Conservation (phyloP, 1,284 basidiomycete species). For the Naganishia sp. region DNA sequence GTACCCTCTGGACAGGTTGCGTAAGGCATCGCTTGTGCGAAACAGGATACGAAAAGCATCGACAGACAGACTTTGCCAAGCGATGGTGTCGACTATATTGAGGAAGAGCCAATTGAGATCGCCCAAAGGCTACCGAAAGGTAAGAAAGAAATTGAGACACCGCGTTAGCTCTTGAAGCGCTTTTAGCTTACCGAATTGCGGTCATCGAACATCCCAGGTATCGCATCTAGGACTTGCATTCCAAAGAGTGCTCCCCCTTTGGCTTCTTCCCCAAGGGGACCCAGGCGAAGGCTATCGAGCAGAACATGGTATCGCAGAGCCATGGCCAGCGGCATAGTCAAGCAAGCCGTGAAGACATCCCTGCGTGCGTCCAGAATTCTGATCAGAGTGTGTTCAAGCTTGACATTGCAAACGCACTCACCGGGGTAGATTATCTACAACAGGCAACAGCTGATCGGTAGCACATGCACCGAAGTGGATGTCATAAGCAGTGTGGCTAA, state of each 20-base stretch:
- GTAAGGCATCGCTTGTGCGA: slow-evolving; percentile 21
- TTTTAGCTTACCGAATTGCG: slow-evolving; percentile 22
- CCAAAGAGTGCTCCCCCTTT: not conserved
- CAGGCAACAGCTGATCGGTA: slow-evolving; percentile 27
- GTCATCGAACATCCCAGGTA: slow-evolving; percentile 30
- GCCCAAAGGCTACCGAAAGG: slow-evolving; percentile 25
- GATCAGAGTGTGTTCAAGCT: not conserved
- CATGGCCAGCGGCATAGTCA: slow-evolving; percentile 30
- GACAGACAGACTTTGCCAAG: slow-evolving; percentile 28
- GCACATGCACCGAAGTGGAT: slow-evolving; percentile 31
- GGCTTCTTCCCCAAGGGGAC: not conserved
- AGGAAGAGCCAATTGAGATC: slow-evolving; percentile 34
- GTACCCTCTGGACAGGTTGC: slow-evolving; percentile 30
- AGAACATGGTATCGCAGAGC: slow-evolving; percentile 29
- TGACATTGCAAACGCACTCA: slow-evolving; percentile 3
- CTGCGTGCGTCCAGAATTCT: not conserved
- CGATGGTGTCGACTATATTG: slow-evolving; percentile 32
- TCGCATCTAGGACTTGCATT: not conserved
- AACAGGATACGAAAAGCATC: slow-evolving; percentile 30
- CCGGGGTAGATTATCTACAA: slow-evolving; percentile 29
- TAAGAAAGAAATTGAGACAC: not conserved
- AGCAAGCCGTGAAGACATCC: slow-evolving; percentile 33
- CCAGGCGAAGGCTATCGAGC: slow-evolving; percentile 20
- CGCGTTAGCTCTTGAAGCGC: not conserved
- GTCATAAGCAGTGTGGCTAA: slow-evolving; percentile 19